Evolutionary conservation across 176 grass and related monocot species (phyloP).

Genomic region (Pontederia paniculata): DNA sequence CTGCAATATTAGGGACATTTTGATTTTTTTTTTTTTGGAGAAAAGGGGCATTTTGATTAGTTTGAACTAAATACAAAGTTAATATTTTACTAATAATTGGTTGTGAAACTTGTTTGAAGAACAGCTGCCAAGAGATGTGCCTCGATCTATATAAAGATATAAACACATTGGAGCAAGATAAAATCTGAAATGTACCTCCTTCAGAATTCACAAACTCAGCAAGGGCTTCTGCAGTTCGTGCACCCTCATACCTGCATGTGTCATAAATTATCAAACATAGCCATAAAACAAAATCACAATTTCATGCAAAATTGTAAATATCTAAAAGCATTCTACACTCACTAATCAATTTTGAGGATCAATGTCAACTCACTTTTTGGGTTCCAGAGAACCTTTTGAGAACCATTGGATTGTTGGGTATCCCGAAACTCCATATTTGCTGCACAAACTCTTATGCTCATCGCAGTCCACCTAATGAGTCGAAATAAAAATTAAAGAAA

Average conservation of each 20-base stretch:
- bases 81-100: too few species aligned
- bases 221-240: conserved; percentile 63
- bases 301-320: background rate
- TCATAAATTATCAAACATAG: background rate
- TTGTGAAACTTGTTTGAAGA: too few species aligned
- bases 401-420: conserved; percentile 99
- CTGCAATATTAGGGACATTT: too few species aligned
- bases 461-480: conserved; percentile 85
- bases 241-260: conserved; percentile 70
- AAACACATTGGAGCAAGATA: background rate
- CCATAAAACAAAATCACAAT: background rate
- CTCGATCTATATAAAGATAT: background rate
- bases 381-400: conserved; percentile 85
- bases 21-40: too few species aligned
- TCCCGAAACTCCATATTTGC: conserved; percentile 91
- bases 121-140: too few species aligned
- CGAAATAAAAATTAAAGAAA: conserved; percentile 8
- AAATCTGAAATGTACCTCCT: conserved; percentile 46
- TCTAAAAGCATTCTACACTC: conserved; percentile 6
- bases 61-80: too few species aligned
- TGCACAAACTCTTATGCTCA: conserved; percentile 82
- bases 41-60: too few species aligned
- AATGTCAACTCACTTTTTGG: conserved; percentile 55
- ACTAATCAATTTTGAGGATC: conserved; percentile 1
- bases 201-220: conserved; percentile 81